Base-by-base conservation (phyloP, 2,329 filamentous ascomycete species). In the Aspergillus sp. region DNA sequence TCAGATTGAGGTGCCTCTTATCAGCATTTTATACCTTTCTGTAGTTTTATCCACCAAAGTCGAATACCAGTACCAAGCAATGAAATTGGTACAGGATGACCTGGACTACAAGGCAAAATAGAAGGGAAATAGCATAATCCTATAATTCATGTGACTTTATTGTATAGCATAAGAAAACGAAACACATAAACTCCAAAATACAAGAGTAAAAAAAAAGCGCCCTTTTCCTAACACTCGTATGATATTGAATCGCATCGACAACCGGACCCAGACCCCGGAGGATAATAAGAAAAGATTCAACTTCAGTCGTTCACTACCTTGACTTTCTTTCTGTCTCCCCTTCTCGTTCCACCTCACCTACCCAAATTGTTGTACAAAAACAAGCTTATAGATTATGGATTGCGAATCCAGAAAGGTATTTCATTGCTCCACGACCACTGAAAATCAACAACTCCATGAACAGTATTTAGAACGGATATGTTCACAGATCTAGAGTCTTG, bases 401-500 rank as follows among this genome's bases (percentile, higher is more conserved):
- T 23, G 5, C 17, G 14, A 47, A 41, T 47, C 43, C 52, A 54
- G 43, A 54, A 54, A 48, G 25, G 14, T 33, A 47, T 6, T 27
- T 15, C 9, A 33, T 33, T 17, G 17, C 17, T 31, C 40, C 15
- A n/a, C 35, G 35, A 7, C 35, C 43, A 6, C 43, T 11, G 9
- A 40, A 11, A 9, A 12, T 59, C 25, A 52, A 48, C 39, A 47
- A 45, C 27, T 31, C 37, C 37, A 40, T 35, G 33, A 39, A 37
- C 37, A 35, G 43, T 21, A 25, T 14, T 21, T 27, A 45, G 21
- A n/a, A 59, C 59, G 53, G 45, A 51, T 49, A 19, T 46, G 52
- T 40, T 55, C 71, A 78, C 64, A 79, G 67, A 41, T 79, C 76
- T 58, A 77, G 70, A 35, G 69, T 70, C 61, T 76, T 78, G 66